Evolutionary conservation across 805 yeast genomes (phyloP), one percentile per base, ranked within the genome.

Genomic region (Helenozyma baotianmanensis): DNA sequence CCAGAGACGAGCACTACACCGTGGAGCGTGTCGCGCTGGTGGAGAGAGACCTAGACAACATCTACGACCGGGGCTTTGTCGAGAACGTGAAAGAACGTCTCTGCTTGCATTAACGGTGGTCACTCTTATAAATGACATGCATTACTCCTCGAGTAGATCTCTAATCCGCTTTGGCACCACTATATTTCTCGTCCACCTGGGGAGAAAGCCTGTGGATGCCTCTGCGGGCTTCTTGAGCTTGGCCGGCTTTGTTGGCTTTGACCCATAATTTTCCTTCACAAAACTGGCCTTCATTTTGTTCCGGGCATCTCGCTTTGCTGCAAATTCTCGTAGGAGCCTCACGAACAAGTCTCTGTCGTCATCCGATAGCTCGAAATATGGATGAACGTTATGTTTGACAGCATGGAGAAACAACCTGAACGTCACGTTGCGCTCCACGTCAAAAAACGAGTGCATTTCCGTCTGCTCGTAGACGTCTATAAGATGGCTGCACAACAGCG

Each of bases 31-130:
- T 62, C 6, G 27, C 26, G 12, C 51, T 57, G 26, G 51, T 60
- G 19, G 58, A 49, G 24, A 26, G 36, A 4, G 66, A 58, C 41
- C 22, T 73, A 40, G 48, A 41, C 23, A 75, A 75, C 40, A 51
- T 70, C 7, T 75, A 75, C 45, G 81, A 75, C 39, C 43, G 39
- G 7, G 81, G 80, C 3, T 72, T 75, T 41, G 43, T 54, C 50
- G 33, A 37, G 2, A 75, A 75, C 40, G 32, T 70, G 9, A 49
- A 37, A 23, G 60, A 64, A 32, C 19, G 19, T 6, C 19, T 17
- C 19, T 17, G 7, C 7, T 8, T 8, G 8, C 5, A 8, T n/a
- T n/a, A n/a, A n/a, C n/a, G n/a, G n/a, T n/a, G n/a, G n/a, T n/a
- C n/a, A n/a, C n/a, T n/a, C n/a, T n/a, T n/a, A n/a, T n/a, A n/a